A percentile compares a stretch with the other conserved stretches of the same genome.
phyloP scores from a whole-genome alignment of 1,284 basidiomycete species.

The Trichosporon faecale region DNA sequence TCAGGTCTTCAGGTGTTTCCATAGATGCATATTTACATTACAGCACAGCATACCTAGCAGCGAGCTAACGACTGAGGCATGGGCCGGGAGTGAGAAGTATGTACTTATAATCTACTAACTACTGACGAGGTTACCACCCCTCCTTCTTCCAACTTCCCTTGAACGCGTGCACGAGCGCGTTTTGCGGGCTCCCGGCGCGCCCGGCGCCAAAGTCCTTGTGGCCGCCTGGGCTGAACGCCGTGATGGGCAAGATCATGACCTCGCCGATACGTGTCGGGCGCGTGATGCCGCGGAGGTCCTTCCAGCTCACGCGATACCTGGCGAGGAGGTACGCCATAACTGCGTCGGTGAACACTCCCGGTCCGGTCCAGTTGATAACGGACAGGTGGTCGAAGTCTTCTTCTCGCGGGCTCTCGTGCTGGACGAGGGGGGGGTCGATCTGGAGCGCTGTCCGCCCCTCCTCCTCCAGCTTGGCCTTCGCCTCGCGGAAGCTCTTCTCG shows the following conservation, averaged over 20 bases:
- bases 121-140: background rate
- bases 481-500: background rate
- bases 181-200: background rate
- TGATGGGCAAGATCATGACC: constrained; percentile 50
- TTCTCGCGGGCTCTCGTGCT: background rate
- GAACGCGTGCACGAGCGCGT: background rate
- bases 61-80: background rate
- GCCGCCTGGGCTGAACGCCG: constrained; percentile 31
- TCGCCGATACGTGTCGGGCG: constrained; percentile 50
- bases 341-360: constrained; percentile 45
- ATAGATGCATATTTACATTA: constrained; percentile 4
- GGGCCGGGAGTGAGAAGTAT: background rate
- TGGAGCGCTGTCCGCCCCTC: constrained; percentile 7
- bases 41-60: background rate
- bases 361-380: constrained; percentile 38
- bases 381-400: background rate
- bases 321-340: constrained; percentile 48
- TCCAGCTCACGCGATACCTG: constrained; percentile 50
- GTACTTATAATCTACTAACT: background rate
- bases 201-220: constrained; percentile 7
- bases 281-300: constrained; percentile 41
- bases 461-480: constrained; percentile 21
- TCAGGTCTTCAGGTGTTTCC: constrained; percentile 1
- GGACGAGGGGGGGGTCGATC: background rate
- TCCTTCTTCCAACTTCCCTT: constrained; percentile 1